These are phyloP conservation scores for Fraxinus sp. DNA, from an alignment of 305 asterid genomes.

Conservation along the genomic window DNA sequence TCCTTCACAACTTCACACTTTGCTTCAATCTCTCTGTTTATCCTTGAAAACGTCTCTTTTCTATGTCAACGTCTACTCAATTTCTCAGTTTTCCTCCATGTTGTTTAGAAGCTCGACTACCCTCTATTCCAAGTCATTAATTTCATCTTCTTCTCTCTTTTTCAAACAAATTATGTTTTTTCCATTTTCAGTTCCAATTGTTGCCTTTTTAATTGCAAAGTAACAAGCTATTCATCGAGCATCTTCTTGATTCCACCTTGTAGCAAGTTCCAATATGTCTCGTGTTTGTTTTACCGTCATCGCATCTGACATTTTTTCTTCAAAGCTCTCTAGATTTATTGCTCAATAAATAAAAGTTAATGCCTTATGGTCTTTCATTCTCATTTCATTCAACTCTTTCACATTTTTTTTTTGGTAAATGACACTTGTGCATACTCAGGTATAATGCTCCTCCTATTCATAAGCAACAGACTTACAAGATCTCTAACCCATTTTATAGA, in stretches of 20 bases:
- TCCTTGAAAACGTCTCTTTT: not conserved
- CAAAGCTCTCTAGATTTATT: not conserved
- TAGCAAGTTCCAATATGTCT: not conserved
- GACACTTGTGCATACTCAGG: not conserved
- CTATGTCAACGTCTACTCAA: not conserved
- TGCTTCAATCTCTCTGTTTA: not conserved
- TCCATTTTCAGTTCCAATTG: not conserved
- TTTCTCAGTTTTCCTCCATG: not conserved
- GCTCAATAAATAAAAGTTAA: not conserved
- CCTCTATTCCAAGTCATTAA: not conserved
- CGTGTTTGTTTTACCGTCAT: not conserved
- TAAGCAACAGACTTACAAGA: not conserved
- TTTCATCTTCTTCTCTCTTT: not conserved
- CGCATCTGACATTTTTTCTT: not conserved
- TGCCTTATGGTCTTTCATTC: not conserved
- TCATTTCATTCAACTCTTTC: not conserved
- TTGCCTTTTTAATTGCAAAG: not conserved
- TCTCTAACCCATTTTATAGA: not conserved
- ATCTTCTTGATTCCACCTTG: not conserved
- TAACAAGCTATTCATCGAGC: not conserved
- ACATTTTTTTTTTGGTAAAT: not conserved
- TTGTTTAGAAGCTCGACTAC: not conserved
- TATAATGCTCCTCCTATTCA: not conserved
- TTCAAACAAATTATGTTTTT: not conserved
- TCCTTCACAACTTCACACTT: not conserved